Evolutionary conservation across 352 stramenopile species (phyloP).

Genomic region (Phytophthora quininea): DNA sequence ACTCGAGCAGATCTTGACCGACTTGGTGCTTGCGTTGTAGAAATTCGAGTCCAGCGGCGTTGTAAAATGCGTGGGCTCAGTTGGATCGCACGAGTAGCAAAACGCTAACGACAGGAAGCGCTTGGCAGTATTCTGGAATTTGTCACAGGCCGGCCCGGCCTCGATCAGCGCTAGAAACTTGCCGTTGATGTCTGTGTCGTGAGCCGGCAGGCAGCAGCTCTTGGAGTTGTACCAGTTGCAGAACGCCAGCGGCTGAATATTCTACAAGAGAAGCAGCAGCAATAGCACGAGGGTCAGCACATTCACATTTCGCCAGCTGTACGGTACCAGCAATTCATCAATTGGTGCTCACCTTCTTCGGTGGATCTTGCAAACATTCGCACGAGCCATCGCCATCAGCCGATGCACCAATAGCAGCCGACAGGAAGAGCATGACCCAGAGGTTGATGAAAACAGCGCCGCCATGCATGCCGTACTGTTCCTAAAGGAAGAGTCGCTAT

Average conservation of each 20-base stretch:
- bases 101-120: constrained; percentile 51
- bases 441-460: constrained; percentile 9
- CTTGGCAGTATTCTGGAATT: constrained; percentile 76
- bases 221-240: constrained; percentile 73
- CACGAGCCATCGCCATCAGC: constrained; percentile 18
- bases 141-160: constrained; percentile 64
- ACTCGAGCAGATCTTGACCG: constrained; percentile 72
- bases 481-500: constrained; percentile 12
- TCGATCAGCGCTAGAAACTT: constrained; percentile 72
- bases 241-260: constrained; percentile 64
- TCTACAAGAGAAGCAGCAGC: constrained; percentile 40
- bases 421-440: constrained; percentile 8
- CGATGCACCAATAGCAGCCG: background rate
- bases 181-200: constrained; percentile 66
- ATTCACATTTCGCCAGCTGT: background rate
- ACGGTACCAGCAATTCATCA: background rate
- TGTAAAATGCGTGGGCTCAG: constrained; percentile 44
- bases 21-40: constrained; percentile 53
- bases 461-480: constrained; percentile 17
- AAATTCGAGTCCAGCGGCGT: constrained; percentile 58
- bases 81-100: constrained; percentile 54
- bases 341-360: constrained; percentile 23
- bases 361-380: constrained; percentile 32
- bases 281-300: constrained; percentile 9
- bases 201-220: constrained; percentile 72